Evolutionary conservation across 306 rosid genomes (phyloP), one percentile per base, ranked within the genome.

Genomic region (Corylus heterophylla): DNA sequence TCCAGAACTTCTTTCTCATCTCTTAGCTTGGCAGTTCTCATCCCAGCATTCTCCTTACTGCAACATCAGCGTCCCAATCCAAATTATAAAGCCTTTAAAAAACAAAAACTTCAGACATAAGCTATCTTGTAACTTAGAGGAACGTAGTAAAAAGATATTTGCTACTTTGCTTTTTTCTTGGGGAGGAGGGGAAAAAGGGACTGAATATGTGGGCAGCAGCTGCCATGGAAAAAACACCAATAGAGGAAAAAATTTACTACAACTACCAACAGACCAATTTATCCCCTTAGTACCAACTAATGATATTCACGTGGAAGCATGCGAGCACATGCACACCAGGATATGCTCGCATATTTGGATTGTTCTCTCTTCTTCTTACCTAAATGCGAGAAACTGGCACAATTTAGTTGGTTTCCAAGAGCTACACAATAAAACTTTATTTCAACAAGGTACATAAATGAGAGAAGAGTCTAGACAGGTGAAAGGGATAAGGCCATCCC

Each of bases 41-140:
- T 96, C 82, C 98, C 99, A 76, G 97, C 98, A 79, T 96, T 94
- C 82, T 91, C 97, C 86, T 96, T 96, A 77, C 99, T 96, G 92
- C 61, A 77, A 74, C 39, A 78, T 70, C 80, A 85, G 77, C 78
- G 80, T 59, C 39, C 58, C 55, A 77, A 69, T 27, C 81, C 31
- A 54, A 81, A 68, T 64, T 70, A 78, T 54, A 66, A 69, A 25
- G 12, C 61, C 7, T 35, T 14, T 64, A 35, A 49, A 20, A 67
- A 27, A 76, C 42, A 73, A 51, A 35, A 4, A 74, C 17, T 67
- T 54, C 62, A 81, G 71, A 45, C 54, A 22, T 42, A 25, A 71
- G 51, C 44, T 22, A 63, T 45, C 63, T 25, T 22, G 45, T 63
- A 50, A 45, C 69, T 45, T 29, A 63, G 69, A 63, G 18, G 44